These are phyloP conservation scores for Fusarium veterinarium DNA, from an alignment of 2,329 filamentous ascomycete genomes.

Conservation along the genomic window DNA sequence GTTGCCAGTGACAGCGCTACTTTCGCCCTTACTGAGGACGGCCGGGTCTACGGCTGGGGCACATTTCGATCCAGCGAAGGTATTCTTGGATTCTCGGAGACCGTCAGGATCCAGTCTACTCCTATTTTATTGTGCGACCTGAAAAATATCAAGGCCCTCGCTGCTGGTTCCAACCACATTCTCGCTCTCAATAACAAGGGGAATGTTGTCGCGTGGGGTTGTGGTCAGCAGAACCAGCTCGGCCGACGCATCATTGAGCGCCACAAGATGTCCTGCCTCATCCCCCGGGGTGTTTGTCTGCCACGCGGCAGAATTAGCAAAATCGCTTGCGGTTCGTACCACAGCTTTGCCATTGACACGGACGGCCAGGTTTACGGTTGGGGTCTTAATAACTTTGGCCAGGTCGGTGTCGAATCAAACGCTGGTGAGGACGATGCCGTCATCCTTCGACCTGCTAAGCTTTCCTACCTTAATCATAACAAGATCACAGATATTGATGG, in stretches of 20 bases:
- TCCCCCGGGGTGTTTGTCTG: conserved; percentile 67
- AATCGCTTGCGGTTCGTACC: conserved; percentile 77
- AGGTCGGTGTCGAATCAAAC: conserved; percentile 75
- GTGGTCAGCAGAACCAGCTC: conserved; percentile 74
- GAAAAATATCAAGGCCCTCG: conserved; percentile 72
- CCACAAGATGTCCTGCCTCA: conserved; percentile 70
- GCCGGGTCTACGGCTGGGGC: conserved; percentile 84
- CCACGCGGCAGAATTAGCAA: conserved; percentile 68
- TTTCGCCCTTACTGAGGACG: conserved; percentile 80
- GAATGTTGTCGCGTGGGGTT: conserved; percentile 77
- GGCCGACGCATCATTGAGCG: conserved; percentile 69
- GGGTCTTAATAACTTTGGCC: conserved; percentile 89
- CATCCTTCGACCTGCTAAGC: conserved; percentile 75
- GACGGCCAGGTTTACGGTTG: conserved; percentile 80
- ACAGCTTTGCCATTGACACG: conserved; percentile 82
- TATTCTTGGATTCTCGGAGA: conserved; percentile 71
- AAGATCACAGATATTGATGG: conserved; percentile 77
- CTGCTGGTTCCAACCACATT: conserved; percentile 77
- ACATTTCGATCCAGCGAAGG: conserved; percentile 77
- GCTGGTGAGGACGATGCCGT: conserved; percentile 67
- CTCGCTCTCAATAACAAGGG: conserved; percentile 76
- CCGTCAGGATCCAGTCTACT: conserved; percentile 61
- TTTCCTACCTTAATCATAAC: conserved; percentile 71
- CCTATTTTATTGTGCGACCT: conserved; percentile 70
- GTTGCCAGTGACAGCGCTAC: conserved; percentile 79